Conservation (phyloP, 2,329 filamentous ascomycete species). For the Bertia moriformis region DNA sequence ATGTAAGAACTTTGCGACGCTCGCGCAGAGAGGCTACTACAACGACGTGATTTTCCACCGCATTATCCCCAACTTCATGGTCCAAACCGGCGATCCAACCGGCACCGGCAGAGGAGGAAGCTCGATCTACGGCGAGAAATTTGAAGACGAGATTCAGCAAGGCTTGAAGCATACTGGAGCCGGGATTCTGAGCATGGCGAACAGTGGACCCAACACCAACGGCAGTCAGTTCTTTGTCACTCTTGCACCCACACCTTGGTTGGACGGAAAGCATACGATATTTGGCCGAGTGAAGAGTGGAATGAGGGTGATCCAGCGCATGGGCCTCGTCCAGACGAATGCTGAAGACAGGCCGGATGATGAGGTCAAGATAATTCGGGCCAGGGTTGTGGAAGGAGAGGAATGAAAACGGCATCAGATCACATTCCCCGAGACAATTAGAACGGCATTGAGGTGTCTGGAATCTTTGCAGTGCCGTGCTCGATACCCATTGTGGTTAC, state of each 20-base stretch:
- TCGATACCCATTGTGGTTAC: too few species aligned
- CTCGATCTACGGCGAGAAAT: conserved; percentile 85
- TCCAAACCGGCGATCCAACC: conserved; percentile 86
- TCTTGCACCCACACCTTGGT: conserved; percentile 82
- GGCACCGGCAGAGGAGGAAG: conserved; percentile 79
- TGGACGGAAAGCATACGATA: conserved; percentile 94
- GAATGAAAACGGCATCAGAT: background rate
- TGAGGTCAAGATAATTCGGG: conserved; percentile 66
- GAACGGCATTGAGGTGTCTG: too few species aligned
- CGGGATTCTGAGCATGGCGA: conserved; percentile 92
- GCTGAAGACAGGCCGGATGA: conserved; percentile 67
- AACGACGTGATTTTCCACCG: conserved; percentile 77
- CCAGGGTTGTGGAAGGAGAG: conserved; percentile 40
- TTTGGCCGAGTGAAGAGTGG: conserved; percentile 82
- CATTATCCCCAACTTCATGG: conserved; percentile 91
- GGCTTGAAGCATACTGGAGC: conserved; percentile 81
- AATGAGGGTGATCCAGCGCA: conserved; percentile 68
- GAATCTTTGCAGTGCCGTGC: too few species aligned
- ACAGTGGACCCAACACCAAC: conserved; percentile 83
- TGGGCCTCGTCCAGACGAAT: conserved; percentile 77
- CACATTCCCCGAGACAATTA: too few species aligned
- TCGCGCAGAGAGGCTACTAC: conserved; percentile 77
- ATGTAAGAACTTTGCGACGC: conserved; percentile 74
- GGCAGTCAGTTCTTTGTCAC: conserved; percentile 95
- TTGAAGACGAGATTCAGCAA: conserved; percentile 76